Evolutionary conservation across 2,329 filamentous ascomycete genomes (phyloP), one percentile per base, ranked within the genome.

Genomic region (Arthroderma uncinatum): DNA sequence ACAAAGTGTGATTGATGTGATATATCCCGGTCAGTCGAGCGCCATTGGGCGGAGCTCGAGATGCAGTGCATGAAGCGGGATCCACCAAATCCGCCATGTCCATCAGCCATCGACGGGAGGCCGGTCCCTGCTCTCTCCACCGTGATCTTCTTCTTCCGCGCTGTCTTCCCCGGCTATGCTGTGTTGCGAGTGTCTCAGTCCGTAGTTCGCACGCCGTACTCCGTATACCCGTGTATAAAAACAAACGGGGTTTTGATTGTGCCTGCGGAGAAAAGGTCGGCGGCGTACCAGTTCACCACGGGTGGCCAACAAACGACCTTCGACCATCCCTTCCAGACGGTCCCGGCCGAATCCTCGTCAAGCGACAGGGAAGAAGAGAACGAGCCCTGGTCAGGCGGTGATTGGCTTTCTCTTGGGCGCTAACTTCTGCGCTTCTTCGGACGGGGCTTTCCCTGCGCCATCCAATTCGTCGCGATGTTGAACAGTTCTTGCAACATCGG

Each of bases 1-100:
- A 50, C 47, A 50, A 25, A 50, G 40, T 50, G 47, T 50, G 47
- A 50, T 50, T 30, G 47, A 50, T 50, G 47, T 50, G 47, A 50
- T 50, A n/a, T 30, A 34, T 19, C 47, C 47, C 16, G 7, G 47
- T 50, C 23, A 14, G n/a, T 50, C 2, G 47, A 50, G 47, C 25
- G 47, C 47, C 47, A 50, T 50, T 50, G 47, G 47, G 33, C 47
- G 33, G 47, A 50, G 47, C 47, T 50, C 16, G 47, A 16, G 28
- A 33, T 50, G 23, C 25, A 50, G 16, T 50, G 47, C 47, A 33
- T 50, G 47, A 30, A 2, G 47, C 47, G 47, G 47, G 47, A 50
- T 50, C 47, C 47, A 50, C 47, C 9, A n/a, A 10, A 48, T 48
- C 21, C 42, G 42, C 42, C 42, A 48, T 48, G 42, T 23, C 25